Evolutionary conservation across 202 grass and related monocot species (phyloP).

Genomic region (Sporobolus alterniflorus): DNA sequence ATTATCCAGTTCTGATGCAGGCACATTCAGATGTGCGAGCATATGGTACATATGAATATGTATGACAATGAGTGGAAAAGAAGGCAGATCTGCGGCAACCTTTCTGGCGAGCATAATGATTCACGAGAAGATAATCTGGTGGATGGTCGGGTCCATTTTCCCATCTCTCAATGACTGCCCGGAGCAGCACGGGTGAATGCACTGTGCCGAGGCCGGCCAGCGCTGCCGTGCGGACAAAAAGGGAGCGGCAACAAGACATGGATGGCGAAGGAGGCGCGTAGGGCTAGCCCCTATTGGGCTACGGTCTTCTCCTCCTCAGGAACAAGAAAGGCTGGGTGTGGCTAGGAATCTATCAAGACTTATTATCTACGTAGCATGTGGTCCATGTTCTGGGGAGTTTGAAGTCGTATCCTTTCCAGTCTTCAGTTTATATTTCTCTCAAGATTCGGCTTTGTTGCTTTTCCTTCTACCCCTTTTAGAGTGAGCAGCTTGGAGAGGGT

Average conservation of each 20-base stretch:
- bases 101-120: constrained; percentile 77
- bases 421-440: constrained; percentile 45
- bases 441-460: constrained; percentile 58
- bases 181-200: constrained; percentile 43
- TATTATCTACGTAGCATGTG: constrained; percentile 51
- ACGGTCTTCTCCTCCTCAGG: constrained; percentile 12
- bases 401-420: constrained; percentile 65
- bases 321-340: constrained; percentile 38
- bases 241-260: constrained; percentile 32
- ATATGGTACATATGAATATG: constrained; percentile 54
- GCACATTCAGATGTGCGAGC: constrained; percentile 3
- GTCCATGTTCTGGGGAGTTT: constrained; percentile 42
- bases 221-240: constrained; percentile 39
- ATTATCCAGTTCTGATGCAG: constrained; percentile 17
- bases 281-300: constrained; percentile 24
- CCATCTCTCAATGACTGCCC: constrained; percentile 47
- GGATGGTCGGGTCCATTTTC: constrained; percentile 52
- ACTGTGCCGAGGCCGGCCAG: constrained; percentile 43
- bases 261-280: constrained; percentile 42
- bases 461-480: constrained; percentile 36
- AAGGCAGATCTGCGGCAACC: constrained; percentile 66
- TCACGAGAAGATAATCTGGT: constrained; percentile 59
- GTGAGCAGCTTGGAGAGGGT: constrained; percentile 46
- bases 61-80: constrained; percentile 65
- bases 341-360: constrained; percentile 60